Evolutionary conservation across 1,284 basidiomycete genomes (phyloP).

Genomic region (Leccinum insigne): DNA sequence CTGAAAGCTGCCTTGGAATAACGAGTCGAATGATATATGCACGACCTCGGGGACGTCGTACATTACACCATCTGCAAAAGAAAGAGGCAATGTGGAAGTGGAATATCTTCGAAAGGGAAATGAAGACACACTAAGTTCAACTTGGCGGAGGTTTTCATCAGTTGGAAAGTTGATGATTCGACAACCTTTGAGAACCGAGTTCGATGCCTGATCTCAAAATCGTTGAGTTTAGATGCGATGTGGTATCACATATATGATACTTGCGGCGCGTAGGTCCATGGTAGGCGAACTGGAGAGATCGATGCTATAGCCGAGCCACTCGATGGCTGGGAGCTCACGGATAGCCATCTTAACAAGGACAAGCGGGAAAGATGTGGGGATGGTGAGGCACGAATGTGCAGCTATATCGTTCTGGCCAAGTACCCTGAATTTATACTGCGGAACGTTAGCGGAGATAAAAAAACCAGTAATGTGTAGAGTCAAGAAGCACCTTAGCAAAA

Average conservation of each 20-base stretch:
- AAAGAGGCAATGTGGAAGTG: background rate
- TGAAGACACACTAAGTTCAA: background rate
- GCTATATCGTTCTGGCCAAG: background rate
- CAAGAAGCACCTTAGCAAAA: background rate
- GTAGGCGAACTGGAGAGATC: background rate
- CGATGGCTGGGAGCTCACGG: background rate
- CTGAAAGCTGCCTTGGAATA: background rate
- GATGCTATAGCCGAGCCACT: background rate
- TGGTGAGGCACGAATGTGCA: background rate
- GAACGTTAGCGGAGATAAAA: background rate
- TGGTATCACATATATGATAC: background rate
- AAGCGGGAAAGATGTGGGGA: background rate
- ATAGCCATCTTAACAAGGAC: background rate
- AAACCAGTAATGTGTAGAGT: background rate
- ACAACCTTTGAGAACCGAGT: background rate
- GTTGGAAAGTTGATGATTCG: background rate
- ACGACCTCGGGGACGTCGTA: background rate
- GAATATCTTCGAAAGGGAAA: background rate
- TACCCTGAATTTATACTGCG: background rate
- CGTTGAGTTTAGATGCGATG: background rate
- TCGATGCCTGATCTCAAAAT: background rate
- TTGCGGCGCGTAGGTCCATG: background rate
- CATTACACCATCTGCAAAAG: background rate
- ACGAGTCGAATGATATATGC: background rate
- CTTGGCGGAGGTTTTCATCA: background rate